Base-by-base conservation (phyloP, 306 rosid species). In the Glycyrrhiza uralensis region DNA sequence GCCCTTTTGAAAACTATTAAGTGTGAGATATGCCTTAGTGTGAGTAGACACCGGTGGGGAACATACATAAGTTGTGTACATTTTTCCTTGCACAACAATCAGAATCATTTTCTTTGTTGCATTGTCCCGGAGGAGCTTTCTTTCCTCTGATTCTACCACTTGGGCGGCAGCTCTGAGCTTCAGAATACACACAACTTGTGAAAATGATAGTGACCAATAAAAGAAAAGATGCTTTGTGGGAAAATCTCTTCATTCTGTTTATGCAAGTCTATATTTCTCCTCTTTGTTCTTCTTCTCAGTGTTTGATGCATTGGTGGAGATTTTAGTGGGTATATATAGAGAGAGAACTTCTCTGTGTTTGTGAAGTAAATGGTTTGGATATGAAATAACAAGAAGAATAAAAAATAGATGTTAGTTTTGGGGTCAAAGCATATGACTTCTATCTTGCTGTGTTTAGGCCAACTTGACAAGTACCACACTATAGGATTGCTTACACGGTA, bases 21-120 rank as follows among this genome's bases (percentile, higher is more conserved):
- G 69, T 0, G 88, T 83, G 46, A 83, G 79, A 3, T 29, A 46
- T 0, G 88, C 90, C 14, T 61, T 66, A 3, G 78, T 81, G 61
- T 74, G 28, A 3, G 26, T 6, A 0, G 80, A 64, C 30, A 87
- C 55, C 0, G 61, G 72, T 0, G 82, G 88, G 0, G 83, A 87
- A 41, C 91, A 87, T 0, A 45, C 55, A 20, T 69, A 87, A 2
- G 74, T 72, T 0, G 70, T 23, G 56, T 79, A 84, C 22, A 38
- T 19, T 50, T 69, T 57, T 3, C 85, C 86, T 9, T 72, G 7
- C 14, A 12, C 89, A 85, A 11, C 86, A 81, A 3, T 60, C 78
- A 0, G 86, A 78, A 29, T 75, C 15, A 14, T 86, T 68, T 5
- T 68, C 78, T 14, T 9, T 0, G 71, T 76, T 81, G 58, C 89